Conservation (phyloP, 352 stramenopile species). For the Globisporangium spiculum region DNA sequence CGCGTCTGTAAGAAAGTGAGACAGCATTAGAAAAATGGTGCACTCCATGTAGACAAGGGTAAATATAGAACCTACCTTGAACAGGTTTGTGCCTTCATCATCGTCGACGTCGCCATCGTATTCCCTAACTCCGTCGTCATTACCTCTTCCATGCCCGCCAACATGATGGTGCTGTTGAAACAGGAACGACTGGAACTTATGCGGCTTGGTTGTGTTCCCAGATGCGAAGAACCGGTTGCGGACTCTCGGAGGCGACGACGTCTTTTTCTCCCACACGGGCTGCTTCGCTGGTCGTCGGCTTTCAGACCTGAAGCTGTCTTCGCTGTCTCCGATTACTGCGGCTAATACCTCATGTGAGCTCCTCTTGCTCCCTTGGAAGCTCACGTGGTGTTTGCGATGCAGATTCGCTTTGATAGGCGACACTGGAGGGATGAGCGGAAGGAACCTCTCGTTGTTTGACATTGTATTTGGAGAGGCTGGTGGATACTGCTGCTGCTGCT, state of each 20-base stretch:
- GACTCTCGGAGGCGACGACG: constrained; percentile 27
- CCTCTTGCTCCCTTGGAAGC: constrained; percentile 17
- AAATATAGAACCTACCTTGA: constrained; percentile 15
- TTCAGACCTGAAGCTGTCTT: not conserved
- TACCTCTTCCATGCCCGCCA: not conserved
- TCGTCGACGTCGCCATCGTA: constrained; percentile 14
- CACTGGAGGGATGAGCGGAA: constrained; percentile 41
- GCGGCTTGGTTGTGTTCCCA: not conserved
- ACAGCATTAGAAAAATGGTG: not conserved
- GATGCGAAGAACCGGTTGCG: constrained; percentile 34
- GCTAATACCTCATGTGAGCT: not conserved
- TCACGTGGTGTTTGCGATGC: constrained; percentile 41
- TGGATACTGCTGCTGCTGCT: not conserved
- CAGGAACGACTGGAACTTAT: not conserved
- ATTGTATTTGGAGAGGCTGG: not conserved
- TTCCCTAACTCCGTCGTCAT: not conserved
- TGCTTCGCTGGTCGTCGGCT: constrained; percentile 12
- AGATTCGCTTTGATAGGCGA: constrained; percentile 54
- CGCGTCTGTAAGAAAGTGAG: constrained; percentile 13
- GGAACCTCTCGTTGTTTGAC: not conserved
- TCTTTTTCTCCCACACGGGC: constrained; percentile 25
- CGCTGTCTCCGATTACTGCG: not conserved
- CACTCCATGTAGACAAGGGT: not conserved
- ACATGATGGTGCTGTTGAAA: not conserved
- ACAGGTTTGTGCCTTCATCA: constrained; percentile 16